Percentiles rank a stretch among this genome's conserved stretches.
Evolutionary conservation across 176 grass and related monocot genomes (phyloP).

Genomic region (Juncus effusus): DNA sequence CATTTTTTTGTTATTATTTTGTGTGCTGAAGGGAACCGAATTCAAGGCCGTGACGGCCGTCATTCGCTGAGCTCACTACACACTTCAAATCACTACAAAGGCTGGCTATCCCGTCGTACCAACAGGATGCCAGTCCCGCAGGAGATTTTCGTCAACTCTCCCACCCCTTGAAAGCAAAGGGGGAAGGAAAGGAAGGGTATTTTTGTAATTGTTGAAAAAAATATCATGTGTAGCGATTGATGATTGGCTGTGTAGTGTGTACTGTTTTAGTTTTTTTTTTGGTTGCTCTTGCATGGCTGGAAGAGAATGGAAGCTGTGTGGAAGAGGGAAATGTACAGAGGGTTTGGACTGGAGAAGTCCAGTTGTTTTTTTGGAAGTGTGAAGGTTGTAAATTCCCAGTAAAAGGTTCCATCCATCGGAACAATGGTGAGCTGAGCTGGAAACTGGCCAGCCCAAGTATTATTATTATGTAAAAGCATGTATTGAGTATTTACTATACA

Average conservation of each 20-base stretch:
- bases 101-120: conserved; percentile 48
- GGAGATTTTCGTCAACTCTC: conserved; percentile 82
- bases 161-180: conserved; percentile 71
- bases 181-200: no score
- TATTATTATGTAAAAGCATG: no score
- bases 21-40: conserved; percentile 94
- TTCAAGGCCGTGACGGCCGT: conserved; percentile 86
- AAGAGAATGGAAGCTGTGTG: conserved; percentile 17
- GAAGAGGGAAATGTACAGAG: conserved; percentile 49
- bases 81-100: conserved; percentile 79
- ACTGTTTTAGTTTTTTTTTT: conserved; percentile 23
- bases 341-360: conserved; percentile 1
- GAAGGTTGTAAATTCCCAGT: no score
- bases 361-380: conserved; percentile 15
- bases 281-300: conserved; percentile 3
- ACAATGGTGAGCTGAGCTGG: conserved; percentile 48
- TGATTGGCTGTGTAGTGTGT: conserved; percentile 39
- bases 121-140: conserved; percentile 60
- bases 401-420: no score
- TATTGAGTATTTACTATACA: no score
- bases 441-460: conserved; percentile 62
- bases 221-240: conserved; percentile 52
- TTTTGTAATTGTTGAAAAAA: conserved; percentile 15
- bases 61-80: conserved; percentile 68
- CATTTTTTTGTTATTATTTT: no score